These are phyloP conservation scores for Boehmeria nivea DNA, from an alignment of 306 rosid species.

Conservation along the genomic window DNA sequence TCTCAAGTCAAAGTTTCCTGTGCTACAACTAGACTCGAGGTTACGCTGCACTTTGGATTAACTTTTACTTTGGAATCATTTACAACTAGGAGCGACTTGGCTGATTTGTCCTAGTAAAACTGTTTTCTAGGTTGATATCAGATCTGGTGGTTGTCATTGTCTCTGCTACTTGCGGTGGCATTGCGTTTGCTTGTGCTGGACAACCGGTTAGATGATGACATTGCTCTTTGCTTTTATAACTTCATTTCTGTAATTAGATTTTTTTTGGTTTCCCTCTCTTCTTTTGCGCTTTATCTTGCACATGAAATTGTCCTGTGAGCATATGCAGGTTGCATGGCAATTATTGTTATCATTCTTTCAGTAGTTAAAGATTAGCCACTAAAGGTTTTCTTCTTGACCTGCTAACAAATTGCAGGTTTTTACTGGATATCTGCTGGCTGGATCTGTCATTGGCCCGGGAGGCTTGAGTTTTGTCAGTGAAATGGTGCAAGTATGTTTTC, in stretches of 20 bases:
- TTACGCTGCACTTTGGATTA: constrained; percentile 24
- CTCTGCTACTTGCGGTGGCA: constrained; percentile 96
- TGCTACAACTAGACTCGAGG: constrained; percentile 88
- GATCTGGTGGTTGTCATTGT: constrained; percentile 94
- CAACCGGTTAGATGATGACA: constrained; percentile 74
- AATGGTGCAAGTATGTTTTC: constrained; percentile 89
- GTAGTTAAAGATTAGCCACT: neutral
- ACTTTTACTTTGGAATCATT: constrained; percentile 7
- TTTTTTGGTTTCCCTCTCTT: no score
- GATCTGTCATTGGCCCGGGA: constrained; percentile 90
- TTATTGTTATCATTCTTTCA: no score
- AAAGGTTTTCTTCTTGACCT: no score
- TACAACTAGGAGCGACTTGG: constrained; percentile 25
- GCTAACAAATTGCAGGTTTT: constrained; percentile 54
- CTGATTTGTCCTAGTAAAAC: constrained; percentile 25
- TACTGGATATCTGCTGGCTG: constrained; percentile 88
- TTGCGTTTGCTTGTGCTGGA: constrained; percentile 98
- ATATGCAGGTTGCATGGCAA: no score
- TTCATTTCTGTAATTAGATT: constrained; percentile 1
- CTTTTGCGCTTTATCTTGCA: no score
- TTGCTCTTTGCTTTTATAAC: neutral
- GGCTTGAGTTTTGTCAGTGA: constrained; percentile 92
- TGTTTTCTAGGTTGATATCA: constrained; percentile 69
- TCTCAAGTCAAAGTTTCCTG: constrained; percentile 84
- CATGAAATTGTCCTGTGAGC: no score